Evolutionary conservation across 352 stramenopile species (phyloP), one percentile per base, ranked within the genome.

Genomic region (Globisporangium megalacanthum): DNA sequence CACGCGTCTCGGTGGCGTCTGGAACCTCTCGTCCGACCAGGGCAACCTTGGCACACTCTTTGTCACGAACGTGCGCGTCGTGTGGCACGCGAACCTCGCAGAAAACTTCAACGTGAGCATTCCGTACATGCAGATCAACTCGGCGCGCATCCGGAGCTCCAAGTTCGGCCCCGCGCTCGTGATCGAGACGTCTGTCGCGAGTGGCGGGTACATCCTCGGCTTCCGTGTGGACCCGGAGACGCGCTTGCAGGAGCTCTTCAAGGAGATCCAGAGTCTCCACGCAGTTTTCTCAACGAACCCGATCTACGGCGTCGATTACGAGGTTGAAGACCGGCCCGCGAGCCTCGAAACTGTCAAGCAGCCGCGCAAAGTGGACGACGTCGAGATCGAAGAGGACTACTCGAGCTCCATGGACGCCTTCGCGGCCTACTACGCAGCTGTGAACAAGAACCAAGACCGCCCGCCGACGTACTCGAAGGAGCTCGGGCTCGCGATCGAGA

Each of bases 91-190:
- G 8, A 95, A 95, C 58, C 64, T 97, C 33, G 90, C 92, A 1
- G 82, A 96, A 62, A 98, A 98, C 72, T 98, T 98, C 70, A 98
- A 98, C 64, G 91, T 98, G 22, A 96, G 82, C 67, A 95, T 98
- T 44, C 92, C 92, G 48, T 97, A 97, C 79, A 94, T 97, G 73
- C 91, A 98, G 71, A 96, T 98, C 66, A 86, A 86, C 51, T 88
- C 77, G 51, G 75, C 89, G 52, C 72, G 83, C 29, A 81, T 96
- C 45, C 83, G 89, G 36, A 80, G 83, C 42, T 96, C 86, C 22
- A 96, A 97, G 63, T 98, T 98, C 49, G 92, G 92, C 0, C 82
- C 76, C 1, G 92, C 92, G 6, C 69, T 98, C 45, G 92, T 98
- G 9, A 73, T 97, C 33, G 89, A 97, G 65, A 98, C 92, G 1